Base-by-base conservation (phyloP, 176 grass and related monocot species). In the Thinopyrum elongatum region DNA sequence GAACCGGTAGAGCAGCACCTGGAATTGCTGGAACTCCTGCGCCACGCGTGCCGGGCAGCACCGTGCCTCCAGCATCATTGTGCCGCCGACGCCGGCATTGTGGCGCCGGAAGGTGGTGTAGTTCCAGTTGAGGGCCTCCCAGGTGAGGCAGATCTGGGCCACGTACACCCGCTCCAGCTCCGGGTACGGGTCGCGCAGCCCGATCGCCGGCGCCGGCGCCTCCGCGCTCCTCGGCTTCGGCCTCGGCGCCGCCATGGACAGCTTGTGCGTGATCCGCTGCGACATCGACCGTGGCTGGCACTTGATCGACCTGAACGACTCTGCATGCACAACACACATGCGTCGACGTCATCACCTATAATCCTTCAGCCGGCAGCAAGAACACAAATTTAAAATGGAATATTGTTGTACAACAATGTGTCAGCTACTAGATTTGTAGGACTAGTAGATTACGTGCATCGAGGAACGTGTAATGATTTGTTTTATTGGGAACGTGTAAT, bases 41-140 rank as follows among this genome's bases (percentile, higher is more conserved):
- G 94, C 97, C 7, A 92, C 88, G 31, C 86, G 80, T 33, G 92
- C 92, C 49, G 92, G 83, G 81, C 88, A 99, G 87, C 85, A 96
- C 35, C 84, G 70, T 8, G 44, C 86, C 51, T 80, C 85, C 31
- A 55, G 9, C 74, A 92, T 80, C 80, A 51, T 53, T 4, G 15
- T 11, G 4, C 17, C 31, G 65, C 64, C 38, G 23, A 57, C 68
- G 41, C 79, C n/a, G 38, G 60, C 76, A 64, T 85, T 92, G 80
- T 74, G 69, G 4, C 82, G 83, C 9, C 78, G 78, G 87, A 99
- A 94, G 80, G 85, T 89, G 42, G 74, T 72, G 85, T 96, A 87
- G 84, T 99, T 99, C 92, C 92, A 96, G 80, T 93, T 99, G 0
- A 96, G 92, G 17, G 91, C 94, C 87, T 99, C 97, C 97, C 97